phyloP scores from a whole-genome alignment of 2,329 filamentous ascomycete genomes.

The Botrytis squamosa region DNA sequence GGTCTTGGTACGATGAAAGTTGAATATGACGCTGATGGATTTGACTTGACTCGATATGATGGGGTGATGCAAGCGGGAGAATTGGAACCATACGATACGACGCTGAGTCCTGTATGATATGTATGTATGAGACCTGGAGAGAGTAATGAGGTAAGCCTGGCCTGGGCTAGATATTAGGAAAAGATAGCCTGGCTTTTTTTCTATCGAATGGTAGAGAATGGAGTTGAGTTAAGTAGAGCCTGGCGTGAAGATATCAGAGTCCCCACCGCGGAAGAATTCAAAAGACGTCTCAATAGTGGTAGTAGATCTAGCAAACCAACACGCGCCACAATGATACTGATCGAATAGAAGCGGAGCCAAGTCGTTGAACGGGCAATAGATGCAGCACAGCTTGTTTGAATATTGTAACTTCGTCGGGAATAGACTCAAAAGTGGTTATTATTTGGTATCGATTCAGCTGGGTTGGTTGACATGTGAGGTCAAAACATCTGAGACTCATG shows the following conservation, averaged over 20 bases:
- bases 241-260: slow-evolving; percentile 16
- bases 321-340: slow-evolving; percentile 15
- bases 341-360: slow-evolving; percentile 20
- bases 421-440: neutral
- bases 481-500: slow-evolving; percentile 14
- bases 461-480: neutral
- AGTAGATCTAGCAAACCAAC: slow-evolving; percentile 7
- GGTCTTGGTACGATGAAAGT: neutral
- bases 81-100: slow-evolving; percentile 14
- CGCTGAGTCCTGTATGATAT: slow-evolving; percentile 18
- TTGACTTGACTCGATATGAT: neutral
- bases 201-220: neutral
- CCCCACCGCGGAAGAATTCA: slow-evolving; percentile 2
- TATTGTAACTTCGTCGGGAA: slow-evolving; percentile 5
- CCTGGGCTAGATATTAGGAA: slow-evolving; percentile 9
- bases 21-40: slow-evolving; percentile 7
- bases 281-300: slow-evolving; percentile 2
- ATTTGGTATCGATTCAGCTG: slow-evolving; percentile 14
- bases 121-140: slow-evolving; percentile 13
- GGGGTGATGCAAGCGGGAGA: slow-evolving; percentile 13
- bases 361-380: slow-evolving; percentile 17
- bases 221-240: slow-evolving; percentile 12
- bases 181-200: slow-evolving; percentile 2
- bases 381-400: slow-evolving; percentile 6
- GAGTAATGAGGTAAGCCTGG: slow-evolving; percentile 17